Evolutionary conservation across 2,329 filamentous ascomycete genomes (phyloP).

Genomic region (Cytospora piceae): DNA sequence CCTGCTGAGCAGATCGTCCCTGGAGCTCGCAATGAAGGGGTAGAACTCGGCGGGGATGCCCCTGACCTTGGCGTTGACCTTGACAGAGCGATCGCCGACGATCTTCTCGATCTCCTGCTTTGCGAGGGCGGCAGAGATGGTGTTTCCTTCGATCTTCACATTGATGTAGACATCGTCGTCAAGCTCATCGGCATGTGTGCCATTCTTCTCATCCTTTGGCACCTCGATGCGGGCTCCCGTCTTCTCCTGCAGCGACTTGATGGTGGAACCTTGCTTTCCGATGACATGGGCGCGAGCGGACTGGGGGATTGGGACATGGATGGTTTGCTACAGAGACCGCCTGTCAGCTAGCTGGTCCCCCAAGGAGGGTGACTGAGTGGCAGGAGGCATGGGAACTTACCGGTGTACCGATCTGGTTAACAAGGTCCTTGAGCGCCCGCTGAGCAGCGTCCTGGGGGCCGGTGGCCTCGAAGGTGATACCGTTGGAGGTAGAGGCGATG

Average conservation of each 20-base stretch:
- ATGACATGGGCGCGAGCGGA: conserved; percentile 90
- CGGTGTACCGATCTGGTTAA: conserved; percentile 84
- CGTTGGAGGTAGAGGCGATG: conserved; percentile 73
- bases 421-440: conserved; percentile 86
- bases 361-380: background rate
- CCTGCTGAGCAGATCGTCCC: conserved; percentile 67
- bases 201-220: conserved; percentile 73
- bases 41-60: conserved; percentile 90
- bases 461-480: conserved; percentile 80
- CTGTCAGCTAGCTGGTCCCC: background rate
- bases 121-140: conserved; percentile 82
- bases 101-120: conserved; percentile 84
- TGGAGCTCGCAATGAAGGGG: conserved; percentile 86
- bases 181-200: conserved; percentile 62
- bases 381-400: conserved; percentile 50
- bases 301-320: conserved; percentile 79
- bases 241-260: conserved; percentile 86
- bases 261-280: conserved; percentile 85
- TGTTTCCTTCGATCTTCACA: conserved; percentile 88
- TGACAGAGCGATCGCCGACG: conserved; percentile 82
- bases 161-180: conserved; percentile 84
- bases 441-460: conserved; percentile 83
- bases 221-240: conserved; percentile 91
- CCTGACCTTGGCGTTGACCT: conserved; percentile 78
- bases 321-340: conserved; percentile 46